Evolutionary conservation across 2,329 filamentous ascomycete species (phyloP).

Genomic region (Ceratocystis lukuohia): DNA sequence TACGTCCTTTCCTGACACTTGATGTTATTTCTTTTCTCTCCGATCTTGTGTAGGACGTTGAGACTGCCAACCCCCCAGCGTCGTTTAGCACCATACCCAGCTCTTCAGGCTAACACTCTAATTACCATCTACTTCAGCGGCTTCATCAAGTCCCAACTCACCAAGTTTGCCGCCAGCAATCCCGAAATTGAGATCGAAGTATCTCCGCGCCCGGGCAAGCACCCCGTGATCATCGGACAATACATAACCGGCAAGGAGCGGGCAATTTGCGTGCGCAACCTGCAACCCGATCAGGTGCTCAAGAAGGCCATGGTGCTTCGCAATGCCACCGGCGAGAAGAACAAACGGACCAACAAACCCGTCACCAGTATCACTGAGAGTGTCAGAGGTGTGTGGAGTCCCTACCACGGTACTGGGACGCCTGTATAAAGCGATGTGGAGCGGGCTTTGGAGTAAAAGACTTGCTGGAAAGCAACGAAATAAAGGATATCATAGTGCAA

Average conservation of each 20-base stretch:
- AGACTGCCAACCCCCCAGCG: background rate
- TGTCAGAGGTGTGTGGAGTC: conserved; percentile 58
- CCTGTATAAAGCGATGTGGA: conserved; percentile 31
- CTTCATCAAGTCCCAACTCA: conserved; percentile 67
- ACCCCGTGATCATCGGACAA: conserved; percentile 76
- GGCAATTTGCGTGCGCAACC: conserved; percentile 75
- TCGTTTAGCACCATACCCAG: background rate
- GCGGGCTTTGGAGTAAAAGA: background rate
- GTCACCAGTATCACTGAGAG: conserved; percentile 51
- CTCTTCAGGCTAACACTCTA: conserved; percentile 23
- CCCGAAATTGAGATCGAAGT: conserved; percentile 85
- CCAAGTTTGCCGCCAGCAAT: conserved; percentile 65
- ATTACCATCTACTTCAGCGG: conserved; percentile 36
- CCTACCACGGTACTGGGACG: conserved; percentile 50
- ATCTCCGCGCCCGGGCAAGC: conserved; percentile 76
- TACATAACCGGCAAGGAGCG: conserved; percentile 87
- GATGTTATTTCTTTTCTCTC: background rate
- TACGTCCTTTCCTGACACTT: conserved; percentile 31
- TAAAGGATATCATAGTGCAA: background rate
- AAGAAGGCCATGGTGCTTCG: conserved; percentile 64
- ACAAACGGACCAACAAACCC: conserved; percentile 49
- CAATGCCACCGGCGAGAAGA: conserved; percentile 62
- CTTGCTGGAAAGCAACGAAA: background rate
- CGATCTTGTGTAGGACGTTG: background rate
- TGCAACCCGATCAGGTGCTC: conserved; percentile 66